A percentile compares a stretch with the other conserved stretches of the same genome.
phyloP scores from a whole-genome alignment of 495 filamentous ascomycete genomes.

The Penicillium waksmanii region DNA sequence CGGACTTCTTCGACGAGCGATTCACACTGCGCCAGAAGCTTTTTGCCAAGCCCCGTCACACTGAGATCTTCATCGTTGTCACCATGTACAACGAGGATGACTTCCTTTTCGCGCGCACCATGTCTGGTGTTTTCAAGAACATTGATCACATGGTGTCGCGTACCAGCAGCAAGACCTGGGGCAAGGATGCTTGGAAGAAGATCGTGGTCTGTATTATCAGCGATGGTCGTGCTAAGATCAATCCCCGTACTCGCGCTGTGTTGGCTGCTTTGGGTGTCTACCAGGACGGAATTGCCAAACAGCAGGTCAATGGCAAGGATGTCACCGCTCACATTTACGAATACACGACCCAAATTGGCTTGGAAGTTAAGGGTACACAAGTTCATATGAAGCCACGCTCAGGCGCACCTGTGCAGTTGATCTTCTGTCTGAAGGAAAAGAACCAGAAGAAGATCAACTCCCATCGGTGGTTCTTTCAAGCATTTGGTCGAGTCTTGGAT shows the following conservation, averaged over 20 bases:
- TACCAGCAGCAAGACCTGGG: slow-evolving; percentile 93
- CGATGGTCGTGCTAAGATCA: slow-evolving; percentile 98
- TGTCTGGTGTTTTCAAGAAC: slow-evolving; percentile 98
- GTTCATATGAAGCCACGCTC: slow-evolving; percentile 76
- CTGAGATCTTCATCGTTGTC: slow-evolving; percentile 95
- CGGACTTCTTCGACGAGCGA: slow-evolving; percentile 81
- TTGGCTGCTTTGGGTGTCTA: slow-evolving; percentile 94
- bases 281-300: slow-evolving; percentile 98
- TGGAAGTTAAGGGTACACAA: slow-evolving; percentile 85
- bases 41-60: slow-evolving; percentile 90
- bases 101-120: slow-evolving; percentile 91
- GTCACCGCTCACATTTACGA: slow-evolving; percentile 99
- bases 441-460: slow-evolving; percentile 99
- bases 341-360: slow-evolving; percentile 91
- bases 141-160: slow-evolving; percentile 95
- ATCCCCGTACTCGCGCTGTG: slow-evolving; percentile 85
- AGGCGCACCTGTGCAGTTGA: slow-evolving; percentile 87
- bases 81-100: slow-evolving; percentile 99
- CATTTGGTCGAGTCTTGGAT: slow-evolving; percentile 88
- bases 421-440: slow-evolving; percentile 99
- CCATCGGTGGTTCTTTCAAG: slow-evolving; percentile 98
- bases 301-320: slow-evolving; percentile 95
- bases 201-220: slow-evolving; percentile 98
- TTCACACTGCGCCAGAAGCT: slow-evolving; percentile 94
- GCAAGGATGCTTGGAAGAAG: slow-evolving; percentile 98